phyloP scores from a whole-genome alignment of 2,329 filamentous ascomycete species.

The Emergomyces africanus region DNA sequence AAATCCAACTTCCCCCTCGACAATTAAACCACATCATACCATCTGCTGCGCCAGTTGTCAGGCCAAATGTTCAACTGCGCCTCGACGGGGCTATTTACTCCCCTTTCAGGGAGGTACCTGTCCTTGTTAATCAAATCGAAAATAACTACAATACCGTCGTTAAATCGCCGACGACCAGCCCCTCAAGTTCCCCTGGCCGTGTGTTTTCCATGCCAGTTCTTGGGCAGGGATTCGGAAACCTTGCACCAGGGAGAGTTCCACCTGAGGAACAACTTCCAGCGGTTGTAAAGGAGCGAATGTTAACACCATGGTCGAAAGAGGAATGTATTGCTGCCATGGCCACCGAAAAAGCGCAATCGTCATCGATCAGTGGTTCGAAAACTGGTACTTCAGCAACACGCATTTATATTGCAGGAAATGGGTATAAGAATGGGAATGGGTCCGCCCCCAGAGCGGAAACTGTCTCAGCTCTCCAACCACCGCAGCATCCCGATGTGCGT shows the following conservation, averaged over 20 bases:
- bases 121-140: constrained; percentile 63
- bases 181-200: constrained; percentile 55
- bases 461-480: constrained; percentile 11
- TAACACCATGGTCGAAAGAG: constrained; percentile 69
- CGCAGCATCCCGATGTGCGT: constrained; percentile 10
- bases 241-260: constrained; percentile 21
- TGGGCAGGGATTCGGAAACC: constrained; percentile 33
- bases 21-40: constrained; percentile 44
- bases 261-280: constrained; percentile 48
- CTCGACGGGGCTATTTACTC: constrained; percentile 39
- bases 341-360: constrained; percentile 53
- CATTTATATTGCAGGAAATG: constrained; percentile 15
- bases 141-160: constrained; percentile 47
- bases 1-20: constrained; percentile 57
- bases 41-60: constrained; percentile 26
- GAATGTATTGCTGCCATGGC: constrained; percentile 55
- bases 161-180: constrained; percentile 54
- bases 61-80: constrained; percentile 29
- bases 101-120: constrained; percentile 61
- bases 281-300: constrained; percentile 60
- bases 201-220: constrained; percentile 51
- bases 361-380: constrained; percentile 64
- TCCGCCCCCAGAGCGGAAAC: constrained; percentile 19
- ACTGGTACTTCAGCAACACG: constrained; percentile 39
- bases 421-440: constrained; percentile 20